These are phyloP conservation scores for Ilex aquifolium DNA, from an alignment of 257 asterid species.

Conservation along the genomic window DNA sequence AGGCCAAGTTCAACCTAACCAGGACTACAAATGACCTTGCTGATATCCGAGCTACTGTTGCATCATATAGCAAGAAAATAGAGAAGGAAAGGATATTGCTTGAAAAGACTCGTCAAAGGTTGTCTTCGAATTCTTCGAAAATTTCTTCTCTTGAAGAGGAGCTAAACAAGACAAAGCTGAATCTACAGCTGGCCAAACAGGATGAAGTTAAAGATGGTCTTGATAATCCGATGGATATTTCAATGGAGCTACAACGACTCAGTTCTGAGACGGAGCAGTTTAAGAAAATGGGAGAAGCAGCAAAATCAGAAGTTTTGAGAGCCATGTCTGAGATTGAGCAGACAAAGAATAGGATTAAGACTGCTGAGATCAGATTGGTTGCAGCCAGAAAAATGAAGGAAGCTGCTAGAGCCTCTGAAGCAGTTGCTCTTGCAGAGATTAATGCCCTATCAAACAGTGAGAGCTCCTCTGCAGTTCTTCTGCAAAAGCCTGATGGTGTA, in stretches of 20 bases:
- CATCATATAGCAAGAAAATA: slow-evolving; percentile 56
- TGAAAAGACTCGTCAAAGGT: slow-evolving; percentile 72
- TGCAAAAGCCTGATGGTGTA: slow-evolving; percentile 30
- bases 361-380: slow-evolving; percentile 60
- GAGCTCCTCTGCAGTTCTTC: slow-evolving; percentile 10
- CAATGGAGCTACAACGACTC: slow-evolving; percentile 59
- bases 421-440: slow-evolving; percentile 74
- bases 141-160: slow-evolving; percentile 60
- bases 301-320: slow-evolving; percentile 44
- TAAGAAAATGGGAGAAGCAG: slow-evolving; percentile 62
- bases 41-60: slow-evolving; percentile 69
- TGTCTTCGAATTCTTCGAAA: slow-evolving; percentile 49
- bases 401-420: slow-evolving; percentile 87
- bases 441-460: slow-evolving; percentile 45
- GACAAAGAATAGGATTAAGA: slow-evolving; percentile 51
- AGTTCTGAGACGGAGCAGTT: slow-evolving; percentile 67
- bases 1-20: slow-evolving; percentile 64
- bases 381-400: slow-evolving; percentile 88
- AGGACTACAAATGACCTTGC: slow-evolving; percentile 68
- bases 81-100: slow-evolving; percentile 76
- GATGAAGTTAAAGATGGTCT: slow-evolving; percentile 17
- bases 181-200: slow-evolving; percentile 29
- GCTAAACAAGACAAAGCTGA: slow-evolving; percentile 41
- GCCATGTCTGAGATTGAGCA: slow-evolving; percentile 69
- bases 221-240: slow-evolving; percentile 33